A percentile compares a stretch with the other conserved stretches of the same genome.
These are phyloP conservation scores for Diaporthe sp. DNA, from an alignment of 2,329 filamentous ascomycete species.

Conservation along the genomic window DNA sequence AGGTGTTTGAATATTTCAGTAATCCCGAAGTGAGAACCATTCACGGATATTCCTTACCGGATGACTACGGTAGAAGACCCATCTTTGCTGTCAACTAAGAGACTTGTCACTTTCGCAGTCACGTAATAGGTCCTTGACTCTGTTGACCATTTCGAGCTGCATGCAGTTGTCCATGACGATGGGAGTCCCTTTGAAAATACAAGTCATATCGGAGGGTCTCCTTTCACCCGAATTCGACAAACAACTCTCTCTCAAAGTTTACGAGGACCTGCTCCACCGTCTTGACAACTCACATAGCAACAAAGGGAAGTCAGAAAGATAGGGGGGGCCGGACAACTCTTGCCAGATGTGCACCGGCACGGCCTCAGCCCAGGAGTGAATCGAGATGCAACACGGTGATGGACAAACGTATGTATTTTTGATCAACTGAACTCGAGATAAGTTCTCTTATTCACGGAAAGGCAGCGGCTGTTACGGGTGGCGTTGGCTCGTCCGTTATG, in stretches of 20 bases:
- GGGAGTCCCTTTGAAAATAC: not conserved
- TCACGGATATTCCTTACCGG: not conserved
- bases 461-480: not conserved
- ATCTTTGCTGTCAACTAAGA: not conserved
- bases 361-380: not conserved
- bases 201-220: not conserved
- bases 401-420: not conserved
- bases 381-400: not conserved
- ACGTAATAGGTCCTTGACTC: not conserved
- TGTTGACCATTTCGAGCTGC: not conserved
- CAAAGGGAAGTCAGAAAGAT: not conserved
- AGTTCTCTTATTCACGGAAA: not conserved
- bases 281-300: not conserved
- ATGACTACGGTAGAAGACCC: not conserved
- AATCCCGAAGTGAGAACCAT: not conserved
- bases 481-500: not conserved
- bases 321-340: not conserved
- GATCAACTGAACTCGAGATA: too few species aligned
- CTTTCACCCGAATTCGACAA: not conserved
- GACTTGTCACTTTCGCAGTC: not conserved
- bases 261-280: not conserved
- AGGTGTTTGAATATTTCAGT: conserved; percentile 15
- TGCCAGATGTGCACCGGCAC: not conserved
- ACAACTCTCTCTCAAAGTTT: not conserved
- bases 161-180: too few species aligned